phyloP scores from a whole-genome alignment of 1,284 basidiomycete species.

The Omphalotus olearius region DNA sequence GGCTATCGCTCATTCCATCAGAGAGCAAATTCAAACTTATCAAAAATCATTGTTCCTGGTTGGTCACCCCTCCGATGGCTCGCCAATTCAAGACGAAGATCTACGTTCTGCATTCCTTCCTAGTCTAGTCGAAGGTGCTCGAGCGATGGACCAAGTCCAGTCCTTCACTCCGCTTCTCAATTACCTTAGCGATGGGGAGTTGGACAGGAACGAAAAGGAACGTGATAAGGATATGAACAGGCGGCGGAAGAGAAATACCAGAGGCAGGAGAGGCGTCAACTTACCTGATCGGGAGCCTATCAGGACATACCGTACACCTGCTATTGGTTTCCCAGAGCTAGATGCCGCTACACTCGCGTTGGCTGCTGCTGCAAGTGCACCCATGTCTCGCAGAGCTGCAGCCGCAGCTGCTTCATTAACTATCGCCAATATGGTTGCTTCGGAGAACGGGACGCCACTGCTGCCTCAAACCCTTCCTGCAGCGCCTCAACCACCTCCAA shows the following conservation, averaged over 20 bases:
- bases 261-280: slow-evolving; percentile 84
- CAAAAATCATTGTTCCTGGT: slow-evolving; percentile 91
- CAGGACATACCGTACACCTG: slow-evolving; percentile 86
- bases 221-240: slow-evolving; percentile 87
- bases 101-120: slow-evolving; percentile 88
- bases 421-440: slow-evolving; percentile 81
- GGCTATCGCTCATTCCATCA: slow-evolving; percentile 92
- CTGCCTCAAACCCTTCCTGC: slow-evolving; percentile 47
- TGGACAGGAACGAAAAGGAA: slow-evolving; percentile 88
- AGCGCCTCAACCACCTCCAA: slow-evolving; percentile 32
- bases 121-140: slow-evolving; percentile 63
- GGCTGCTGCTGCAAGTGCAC: slow-evolving; percentile 58
- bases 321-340: slow-evolving; percentile 78
- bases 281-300: slow-evolving; percentile 92
- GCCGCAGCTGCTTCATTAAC: slow-evolving; percentile 79
- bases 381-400: slow-evolving; percentile 73
- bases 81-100: slow-evolving; percentile 85
- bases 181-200: slow-evolving; percentile 85
- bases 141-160: slow-evolving; percentile 71
- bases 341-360: slow-evolving; percentile 64
- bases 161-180: slow-evolving; percentile 87
- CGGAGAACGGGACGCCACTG: slow-evolving; percentile 66
- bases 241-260: slow-evolving; percentile 83
- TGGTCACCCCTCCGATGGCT: slow-evolving; percentile 82
- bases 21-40: slow-evolving; percentile 92